phyloP scores from a whole-genome alignment of 2,329 filamentous ascomycete species.

The Aspergillus sclerotialis region DNA sequence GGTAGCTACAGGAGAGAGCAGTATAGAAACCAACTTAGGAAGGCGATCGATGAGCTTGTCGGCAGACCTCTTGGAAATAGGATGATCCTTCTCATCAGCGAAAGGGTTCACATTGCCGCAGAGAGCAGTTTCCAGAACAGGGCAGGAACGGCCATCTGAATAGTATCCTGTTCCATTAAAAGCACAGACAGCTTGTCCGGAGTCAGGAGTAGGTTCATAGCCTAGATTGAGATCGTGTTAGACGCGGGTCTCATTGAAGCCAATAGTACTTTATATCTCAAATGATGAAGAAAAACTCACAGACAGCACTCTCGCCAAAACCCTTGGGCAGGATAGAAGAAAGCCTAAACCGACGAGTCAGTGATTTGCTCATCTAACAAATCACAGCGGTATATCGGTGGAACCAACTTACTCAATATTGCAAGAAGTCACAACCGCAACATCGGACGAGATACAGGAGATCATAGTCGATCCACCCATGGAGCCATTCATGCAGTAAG shows the following conservation, averaged over 20 bases:
- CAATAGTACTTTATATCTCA: not conserved
- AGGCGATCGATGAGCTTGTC: too few species aligned
- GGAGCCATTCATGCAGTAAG: constrained; percentile 13
- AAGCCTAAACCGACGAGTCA: too few species aligned
- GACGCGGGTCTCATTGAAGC: not conserved
- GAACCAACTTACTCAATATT: constrained; percentile 10
- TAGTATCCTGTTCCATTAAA: constrained; percentile 20
- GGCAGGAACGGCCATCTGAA: constrained; percentile 1
- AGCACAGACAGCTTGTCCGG: constrained; percentile 17
- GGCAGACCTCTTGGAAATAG: too few species aligned
- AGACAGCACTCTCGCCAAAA: constrained; percentile 10
- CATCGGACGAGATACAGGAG: constrained; percentile 7
- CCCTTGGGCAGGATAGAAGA: constrained; percentile 8
- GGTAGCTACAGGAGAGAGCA: not conserved
- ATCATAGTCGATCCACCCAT: constrained; percentile 10
- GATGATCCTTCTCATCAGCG: not conserved
- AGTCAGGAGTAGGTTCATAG: constrained; percentile 7
- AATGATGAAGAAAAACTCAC: constrained; percentile 5
- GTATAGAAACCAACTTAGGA: not conserved
- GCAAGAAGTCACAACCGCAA: constrained; percentile 11
- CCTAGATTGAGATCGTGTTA: constrained; percentile 6
- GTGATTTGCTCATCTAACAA: too few species aligned
- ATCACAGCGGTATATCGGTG: too few species aligned
- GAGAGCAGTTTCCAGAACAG: constrained; percentile 10
- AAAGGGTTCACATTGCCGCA: constrained; percentile 2